Conservation (phyloP, 192 early-diverging fungal genomes). For the Ambispora gerdemannii region DNA sequence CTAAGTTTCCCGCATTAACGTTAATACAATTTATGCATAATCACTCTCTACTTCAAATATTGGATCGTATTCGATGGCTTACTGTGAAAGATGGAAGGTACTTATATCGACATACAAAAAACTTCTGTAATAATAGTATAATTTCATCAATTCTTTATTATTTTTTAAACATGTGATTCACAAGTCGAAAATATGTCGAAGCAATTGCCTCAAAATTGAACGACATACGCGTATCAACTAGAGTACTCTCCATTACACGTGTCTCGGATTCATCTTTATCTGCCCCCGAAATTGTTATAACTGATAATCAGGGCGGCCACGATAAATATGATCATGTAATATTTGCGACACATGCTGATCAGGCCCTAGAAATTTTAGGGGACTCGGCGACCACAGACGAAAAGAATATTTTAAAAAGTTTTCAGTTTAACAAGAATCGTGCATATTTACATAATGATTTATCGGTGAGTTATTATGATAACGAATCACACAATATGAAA, state of each 20-base stretch:
- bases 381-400: constrained; percentile 49
- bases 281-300: constrained; percentile 28
- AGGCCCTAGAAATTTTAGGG: constrained; percentile 53
- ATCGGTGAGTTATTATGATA: constrained; percentile 4
- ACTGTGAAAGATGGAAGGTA: constrained; percentile 55
- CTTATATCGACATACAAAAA: not conserved
- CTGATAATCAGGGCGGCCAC: constrained; percentile 33
- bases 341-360: constrained; percentile 60
- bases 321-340: constrained; percentile 57
- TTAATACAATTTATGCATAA: constrained; percentile 63
- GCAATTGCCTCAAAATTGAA: constrained; percentile 37
- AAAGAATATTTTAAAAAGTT: constrained; percentile 40
- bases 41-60: constrained; percentile 54
- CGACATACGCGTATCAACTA: constrained; percentile 40
- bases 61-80: constrained; percentile 53
- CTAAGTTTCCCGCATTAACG: constrained; percentile 59
- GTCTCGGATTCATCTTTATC: not conserved
- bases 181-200: constrained; percentile 39
- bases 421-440: constrained; percentile 50
- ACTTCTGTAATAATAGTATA: too few relatives aligned
- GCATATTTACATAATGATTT: constrained; percentile 55
- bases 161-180: not conserved
- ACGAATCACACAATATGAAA: not conserved
- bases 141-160: too few relatives aligned
- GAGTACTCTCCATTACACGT: constrained; percentile 38